phyloP scores from a whole-genome alignment of 164 flowering plant genomes.

The Chloranthus sessilifolius region DNA sequence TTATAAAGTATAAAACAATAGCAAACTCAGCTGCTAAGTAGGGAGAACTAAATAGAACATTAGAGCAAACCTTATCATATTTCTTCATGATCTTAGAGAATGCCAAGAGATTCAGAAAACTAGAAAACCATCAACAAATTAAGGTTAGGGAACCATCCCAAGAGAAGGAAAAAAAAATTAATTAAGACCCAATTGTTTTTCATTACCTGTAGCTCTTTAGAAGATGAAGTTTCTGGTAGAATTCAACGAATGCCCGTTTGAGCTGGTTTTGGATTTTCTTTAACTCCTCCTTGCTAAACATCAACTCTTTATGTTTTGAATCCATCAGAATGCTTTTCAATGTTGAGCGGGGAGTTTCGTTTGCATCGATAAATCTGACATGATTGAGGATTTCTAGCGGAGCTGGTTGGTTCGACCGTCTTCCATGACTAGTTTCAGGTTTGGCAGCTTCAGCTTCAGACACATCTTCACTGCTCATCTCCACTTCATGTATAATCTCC shows the following conservation, averaged over 20 bases:
- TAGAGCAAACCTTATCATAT: slow-evolving; percentile 66
- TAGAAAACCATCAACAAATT: no score
- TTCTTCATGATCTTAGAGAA: slow-evolving; percentile 86
- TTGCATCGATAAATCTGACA: slow-evolving; percentile 48
- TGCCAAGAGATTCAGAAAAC: slow-evolving; percentile 69
- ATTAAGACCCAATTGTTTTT: no score
- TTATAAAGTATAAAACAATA: no score
- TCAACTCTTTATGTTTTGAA: slow-evolving; percentile 22
- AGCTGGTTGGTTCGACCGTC: slow-evolving; percentile 23
- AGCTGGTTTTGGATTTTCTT: slow-evolving; percentile 49
- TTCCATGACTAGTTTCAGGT: background rate
- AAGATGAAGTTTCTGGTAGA: slow-evolving; percentile 52
- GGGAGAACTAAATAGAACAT: no score
- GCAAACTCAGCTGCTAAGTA: no score
- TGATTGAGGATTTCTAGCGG: slow-evolving; percentile 41
- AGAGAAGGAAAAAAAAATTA: no score
- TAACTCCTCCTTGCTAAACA: slow-evolving; percentile 45
- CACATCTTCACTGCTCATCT: slow-evolving; percentile 30
- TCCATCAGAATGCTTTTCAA: slow-evolving; percentile 32
- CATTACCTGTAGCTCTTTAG: slow-evolving; percentile 71
- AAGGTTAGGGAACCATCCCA: no score
- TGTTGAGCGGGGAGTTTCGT: slow-evolving; percentile 55
- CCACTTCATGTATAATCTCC: slow-evolving; percentile 55
- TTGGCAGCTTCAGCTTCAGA: slow-evolving; percentile 1
- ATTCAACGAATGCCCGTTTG: slow-evolving; percentile 45